Evolutionary conservation across 805 yeast species (phyloP).

Genomic region (Tetrapisispora pingtungensis): DNA sequence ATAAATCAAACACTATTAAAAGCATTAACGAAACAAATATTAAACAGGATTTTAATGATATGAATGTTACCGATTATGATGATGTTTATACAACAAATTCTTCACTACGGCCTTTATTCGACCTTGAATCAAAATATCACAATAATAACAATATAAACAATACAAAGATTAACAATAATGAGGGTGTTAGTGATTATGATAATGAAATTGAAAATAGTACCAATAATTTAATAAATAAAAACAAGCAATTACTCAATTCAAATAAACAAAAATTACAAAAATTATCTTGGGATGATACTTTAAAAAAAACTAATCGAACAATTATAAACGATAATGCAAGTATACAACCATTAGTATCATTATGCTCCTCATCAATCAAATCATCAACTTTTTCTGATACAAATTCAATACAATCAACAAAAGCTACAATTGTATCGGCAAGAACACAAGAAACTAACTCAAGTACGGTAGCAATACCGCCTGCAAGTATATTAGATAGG

Average conservation of each 20-base stretch:
- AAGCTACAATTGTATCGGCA: constrained; percentile 28
- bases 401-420: constrained; percentile 29
- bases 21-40: too few species aligned
- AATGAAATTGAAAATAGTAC: background rate
- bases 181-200: background rate
- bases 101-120: constrained; percentile 11
- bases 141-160: background rate
- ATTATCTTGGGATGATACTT: constrained; percentile 18
- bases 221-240: background rate
- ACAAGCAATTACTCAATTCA: constrained; percentile 1
- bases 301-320: constrained; percentile 6
- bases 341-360: constrained; percentile 27
- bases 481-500: constrained; percentile 60
- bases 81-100: constrained; percentile 9
- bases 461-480: constrained; percentile 60
- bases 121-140: constrained; percentile 2
- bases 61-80: background rate
- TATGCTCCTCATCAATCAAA: constrained; percentile 28
- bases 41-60: background rate
- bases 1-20: background rate
- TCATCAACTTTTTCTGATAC: constrained; percentile 32
- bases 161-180: background rate
- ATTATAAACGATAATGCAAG: constrained; percentile 20
- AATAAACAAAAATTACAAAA: constrained; percentile 2
- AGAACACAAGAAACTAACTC: constrained; percentile 43